These are phyloP conservation scores for Camellia sinensis DNA, from an alignment of 148 eudicot species.

Conservation along the genomic window DNA sequence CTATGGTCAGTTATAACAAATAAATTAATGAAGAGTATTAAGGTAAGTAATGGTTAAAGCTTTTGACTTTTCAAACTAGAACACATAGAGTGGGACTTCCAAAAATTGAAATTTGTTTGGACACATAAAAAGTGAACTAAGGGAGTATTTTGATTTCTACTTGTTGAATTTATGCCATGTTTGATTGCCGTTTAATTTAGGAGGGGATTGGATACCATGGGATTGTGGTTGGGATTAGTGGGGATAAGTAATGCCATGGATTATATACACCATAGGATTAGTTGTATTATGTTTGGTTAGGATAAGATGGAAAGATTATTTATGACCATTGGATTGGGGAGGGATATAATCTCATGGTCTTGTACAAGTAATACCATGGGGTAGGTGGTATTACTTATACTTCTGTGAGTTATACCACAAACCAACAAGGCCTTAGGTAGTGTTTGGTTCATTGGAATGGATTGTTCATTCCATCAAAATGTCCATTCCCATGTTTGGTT, in stretches of 20 bases:
- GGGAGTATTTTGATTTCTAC: not conserved
- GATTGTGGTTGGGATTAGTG: not conserved
- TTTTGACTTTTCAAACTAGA: not conserved
- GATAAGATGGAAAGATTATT: not conserved
- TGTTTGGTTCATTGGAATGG: no score
- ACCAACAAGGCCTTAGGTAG: no score
- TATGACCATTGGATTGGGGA: no score
- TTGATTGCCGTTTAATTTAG: not conserved
- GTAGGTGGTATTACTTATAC: no score
- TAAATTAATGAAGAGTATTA: no score
- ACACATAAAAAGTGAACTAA: not conserved
- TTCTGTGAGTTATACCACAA: no score
- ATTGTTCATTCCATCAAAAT: no score
- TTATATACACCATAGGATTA: not conserved
- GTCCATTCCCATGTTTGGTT: no score
- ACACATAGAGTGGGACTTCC: not conserved
- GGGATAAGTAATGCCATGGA: not conserved
- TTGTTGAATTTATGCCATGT: not conserved
- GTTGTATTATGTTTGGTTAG: not conserved
- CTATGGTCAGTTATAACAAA: no score
- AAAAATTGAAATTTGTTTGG: not conserved
- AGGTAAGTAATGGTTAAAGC: no score
- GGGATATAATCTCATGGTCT: no score
- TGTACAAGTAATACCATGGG: no score
- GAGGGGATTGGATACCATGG: not conserved